These are phyloP conservation scores for Anastatica hierochuntica DNA, from an alignment of 345 rosid genomes.

Conservation along the genomic window DNA sequence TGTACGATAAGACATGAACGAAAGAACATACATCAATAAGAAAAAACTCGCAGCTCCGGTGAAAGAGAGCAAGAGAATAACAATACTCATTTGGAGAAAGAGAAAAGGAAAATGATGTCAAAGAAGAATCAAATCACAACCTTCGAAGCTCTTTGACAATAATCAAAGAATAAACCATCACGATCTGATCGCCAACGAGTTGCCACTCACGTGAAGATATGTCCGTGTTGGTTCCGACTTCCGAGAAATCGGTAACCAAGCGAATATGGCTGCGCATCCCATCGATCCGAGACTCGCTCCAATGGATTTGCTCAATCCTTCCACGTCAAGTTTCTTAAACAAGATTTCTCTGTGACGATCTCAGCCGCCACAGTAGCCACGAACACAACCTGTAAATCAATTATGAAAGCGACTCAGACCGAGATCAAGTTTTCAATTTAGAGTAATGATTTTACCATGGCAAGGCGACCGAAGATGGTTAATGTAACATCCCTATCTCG, in stretches of 20 bases:
- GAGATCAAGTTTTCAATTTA: background rate
- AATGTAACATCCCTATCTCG: no score
- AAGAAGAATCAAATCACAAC: no score
- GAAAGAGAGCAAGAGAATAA: no score
- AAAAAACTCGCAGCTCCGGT: no score
- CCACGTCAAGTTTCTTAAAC: constrained; percentile 67
- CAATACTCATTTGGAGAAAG: no score
- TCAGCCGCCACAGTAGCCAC: constrained; percentile 65
- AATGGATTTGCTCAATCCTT: constrained; percentile 53
- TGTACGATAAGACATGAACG: no score
- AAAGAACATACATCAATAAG: no score
- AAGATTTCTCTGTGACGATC: constrained; percentile 69
- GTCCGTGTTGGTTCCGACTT: constrained; percentile 50
- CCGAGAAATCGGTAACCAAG: constrained; percentile 73
- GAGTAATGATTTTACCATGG: constrained; percentile 41
- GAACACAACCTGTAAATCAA: constrained; percentile 56
- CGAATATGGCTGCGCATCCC: constrained; percentile 58
- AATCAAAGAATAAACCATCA: constrained; percentile 94
- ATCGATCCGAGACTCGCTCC: constrained; percentile 65
- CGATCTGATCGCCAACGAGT: constrained; percentile 70
- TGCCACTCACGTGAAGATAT: constrained; percentile 67
- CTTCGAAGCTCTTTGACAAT: no score
- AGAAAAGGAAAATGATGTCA: no score
- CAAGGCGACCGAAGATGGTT: constrained; percentile 81
- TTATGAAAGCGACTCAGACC: background rate